These are phyloP conservation scores for Acidiella bohemica DNA, from an alignment of 495 filamentous ascomycete species.

Conservation along the genomic window DNA sequence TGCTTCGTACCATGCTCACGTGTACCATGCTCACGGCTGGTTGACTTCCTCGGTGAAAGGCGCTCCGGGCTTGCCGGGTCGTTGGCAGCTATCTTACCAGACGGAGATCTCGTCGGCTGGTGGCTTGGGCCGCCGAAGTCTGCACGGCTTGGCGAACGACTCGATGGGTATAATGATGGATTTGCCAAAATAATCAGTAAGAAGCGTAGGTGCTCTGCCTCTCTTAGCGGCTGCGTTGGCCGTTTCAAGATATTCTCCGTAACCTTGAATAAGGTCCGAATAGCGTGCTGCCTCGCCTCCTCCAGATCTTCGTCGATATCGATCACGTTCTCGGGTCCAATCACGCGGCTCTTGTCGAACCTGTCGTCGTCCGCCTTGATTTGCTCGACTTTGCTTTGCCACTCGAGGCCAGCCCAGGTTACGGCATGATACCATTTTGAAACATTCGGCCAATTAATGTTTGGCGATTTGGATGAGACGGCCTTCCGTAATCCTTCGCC, in stretches of 20 bases:
- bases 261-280: constrained; percentile 62
- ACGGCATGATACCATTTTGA: constrained; percentile 67
- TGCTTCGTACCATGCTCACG: constrained; percentile 10
- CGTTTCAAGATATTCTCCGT: constrained; percentile 77
- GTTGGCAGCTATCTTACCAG: not conserved
- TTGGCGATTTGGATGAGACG: constrained; percentile 50
- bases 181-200: constrained; percentile 76
- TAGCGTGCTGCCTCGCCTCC: constrained; percentile 55
- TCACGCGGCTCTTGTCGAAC: constrained; percentile 25
- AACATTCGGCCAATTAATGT: constrained; percentile 62
- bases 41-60: constrained; percentile 11
- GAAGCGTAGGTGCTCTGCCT: constrained; percentile 62
- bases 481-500: constrained; percentile 9
- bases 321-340: not conserved
- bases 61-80: not conserved
- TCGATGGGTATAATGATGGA: constrained; percentile 48
- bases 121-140: not conserved
- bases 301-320: constrained; percentile 44
- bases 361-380: constrained; percentile 24
- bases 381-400: constrained; percentile 38
- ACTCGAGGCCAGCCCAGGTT: constrained; percentile 48
- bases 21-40: not conserved
- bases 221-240: constrained; percentile 55
- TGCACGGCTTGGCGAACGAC: constrained; percentile 7
- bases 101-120: not conserved